Evolutionary conservation across 257 asterid species (phyloP).

Genomic region (Agastache rugosa): DNA sequence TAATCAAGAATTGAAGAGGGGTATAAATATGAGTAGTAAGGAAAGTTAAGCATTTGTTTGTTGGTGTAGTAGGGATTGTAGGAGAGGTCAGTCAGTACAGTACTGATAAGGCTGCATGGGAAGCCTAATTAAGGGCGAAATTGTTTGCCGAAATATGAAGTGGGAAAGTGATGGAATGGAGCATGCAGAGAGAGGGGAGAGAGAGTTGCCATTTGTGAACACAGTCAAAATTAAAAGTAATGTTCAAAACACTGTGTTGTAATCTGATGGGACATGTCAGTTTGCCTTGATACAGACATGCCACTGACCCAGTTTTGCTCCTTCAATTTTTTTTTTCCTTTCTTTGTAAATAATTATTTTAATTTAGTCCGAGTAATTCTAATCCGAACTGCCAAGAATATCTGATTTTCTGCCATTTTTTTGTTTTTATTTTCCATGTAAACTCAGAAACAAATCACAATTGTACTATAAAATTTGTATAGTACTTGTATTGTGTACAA

Average conservation of each 20-base stretch:
- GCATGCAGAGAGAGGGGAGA: constrained; percentile 39
- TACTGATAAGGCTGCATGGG: constrained; percentile 43
- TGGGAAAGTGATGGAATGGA: constrained; percentile 36
- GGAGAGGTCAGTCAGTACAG: constrained; percentile 41
- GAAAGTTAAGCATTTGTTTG: not conserved
- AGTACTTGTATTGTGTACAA: too few relatives aligned
- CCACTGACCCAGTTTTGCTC: constrained; percentile 31
- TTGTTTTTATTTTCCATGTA: not conserved
- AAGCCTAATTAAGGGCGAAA: constrained; percentile 28
- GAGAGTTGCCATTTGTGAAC: constrained; percentile 33
- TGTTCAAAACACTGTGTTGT: constrained; percentile 34
- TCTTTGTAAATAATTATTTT: too few relatives aligned
- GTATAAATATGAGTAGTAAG: not conserved
- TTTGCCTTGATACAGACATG: constrained; percentile 38
- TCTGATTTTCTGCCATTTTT: not conserved
- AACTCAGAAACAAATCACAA: too few relatives aligned
- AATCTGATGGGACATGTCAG: constrained; percentile 49
- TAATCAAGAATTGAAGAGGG: not conserved
- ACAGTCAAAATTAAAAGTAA: constrained; percentile 35
- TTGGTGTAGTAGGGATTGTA: not conserved
- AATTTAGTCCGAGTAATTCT: not conserved
- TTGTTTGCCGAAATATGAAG: constrained; percentile 36
- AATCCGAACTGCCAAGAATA: not conserved
- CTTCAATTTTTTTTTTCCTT: not conserved
- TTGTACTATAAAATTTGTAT: too few relatives aligned